Evolutionary conservation across 2,329 filamentous ascomycete species (phyloP).

Genomic region (Talaromyces funiculosus): DNA sequence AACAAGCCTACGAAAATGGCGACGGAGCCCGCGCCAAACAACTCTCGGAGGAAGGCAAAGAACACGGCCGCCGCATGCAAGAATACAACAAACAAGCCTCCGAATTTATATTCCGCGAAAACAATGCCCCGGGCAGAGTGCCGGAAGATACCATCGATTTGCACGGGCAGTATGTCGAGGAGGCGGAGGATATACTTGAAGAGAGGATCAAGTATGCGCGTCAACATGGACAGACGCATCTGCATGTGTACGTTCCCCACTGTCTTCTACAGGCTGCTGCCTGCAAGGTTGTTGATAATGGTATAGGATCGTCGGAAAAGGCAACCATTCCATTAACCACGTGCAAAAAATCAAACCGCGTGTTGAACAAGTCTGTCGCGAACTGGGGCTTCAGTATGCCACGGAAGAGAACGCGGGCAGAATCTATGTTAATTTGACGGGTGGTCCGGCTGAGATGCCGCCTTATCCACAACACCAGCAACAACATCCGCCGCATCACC

Average conservation of each 20-base stretch:
- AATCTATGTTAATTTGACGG: conserved; percentile 81
- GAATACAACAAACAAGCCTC: conserved; percentile 85
- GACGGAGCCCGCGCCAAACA: conserved; percentile 80
- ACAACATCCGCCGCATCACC: conserved; percentile 28
- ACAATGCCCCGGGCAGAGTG: conserved; percentile 74
- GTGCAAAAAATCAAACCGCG: conserved; percentile 95
- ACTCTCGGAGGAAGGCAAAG: conserved; percentile 77
- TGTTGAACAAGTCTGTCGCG: conserved; percentile 78
- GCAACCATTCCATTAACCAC: conserved; percentile 75
- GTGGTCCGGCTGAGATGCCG: conserved; percentile 55
- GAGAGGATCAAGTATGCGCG: conserved; percentile 75
- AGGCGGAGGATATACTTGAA: conserved; percentile 86
- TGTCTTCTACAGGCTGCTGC: not conserved
- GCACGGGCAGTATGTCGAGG: conserved; percentile 90
- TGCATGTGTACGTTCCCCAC: conserved; percentile 62
- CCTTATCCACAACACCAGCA: conserved; percentile 14
- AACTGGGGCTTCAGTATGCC: conserved; percentile 73
- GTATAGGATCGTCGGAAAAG: conserved; percentile 78
- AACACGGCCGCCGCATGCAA: conserved; percentile 77
- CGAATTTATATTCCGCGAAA: conserved; percentile 91
- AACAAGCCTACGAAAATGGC: conserved; percentile 74
- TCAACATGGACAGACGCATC: conserved; percentile 66
- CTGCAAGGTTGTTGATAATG: not conserved
- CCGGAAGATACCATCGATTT: conserved; percentile 81
- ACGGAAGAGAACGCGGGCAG: conserved; percentile 87